Evolutionary conservation across 495 filamentous ascomycete genomes (phyloP).

Genomic region (Amorphotheca resinae): DNA sequence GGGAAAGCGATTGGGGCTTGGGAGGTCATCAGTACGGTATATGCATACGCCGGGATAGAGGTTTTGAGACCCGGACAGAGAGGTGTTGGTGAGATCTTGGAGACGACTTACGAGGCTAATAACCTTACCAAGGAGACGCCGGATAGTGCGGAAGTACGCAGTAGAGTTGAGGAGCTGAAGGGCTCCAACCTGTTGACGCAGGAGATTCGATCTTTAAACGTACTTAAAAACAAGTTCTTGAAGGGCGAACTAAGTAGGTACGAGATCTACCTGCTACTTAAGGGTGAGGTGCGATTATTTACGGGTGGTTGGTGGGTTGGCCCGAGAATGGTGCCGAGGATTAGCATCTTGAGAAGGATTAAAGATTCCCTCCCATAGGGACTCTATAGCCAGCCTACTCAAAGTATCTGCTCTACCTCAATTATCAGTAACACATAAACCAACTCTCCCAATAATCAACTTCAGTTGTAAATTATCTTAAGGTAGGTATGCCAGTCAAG

Average conservation of each 20-base stretch:
- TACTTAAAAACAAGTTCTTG: slow-evolving; percentile 7
- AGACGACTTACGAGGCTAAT: slow-evolving; percentile 21
- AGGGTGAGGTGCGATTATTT: slow-evolving; percentile 22
- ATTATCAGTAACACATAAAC: too few species aligned
- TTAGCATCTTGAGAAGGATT: slow-evolving; percentile 41
- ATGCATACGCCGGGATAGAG: slow-evolving; percentile 59
- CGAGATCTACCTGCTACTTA: slow-evolving; percentile 16
- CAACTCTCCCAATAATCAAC: too few species aligned
- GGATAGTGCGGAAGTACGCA: slow-evolving; percentile 13
- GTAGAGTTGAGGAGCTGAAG: slow-evolving; percentile 18
- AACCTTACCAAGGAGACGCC: slow-evolving; percentile 16
- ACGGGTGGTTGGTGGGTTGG: slow-evolving; percentile 54
- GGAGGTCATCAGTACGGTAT: slow-evolving; percentile 54
- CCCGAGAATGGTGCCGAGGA: slow-evolving; percentile 43
- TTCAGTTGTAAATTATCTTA: too few species aligned
- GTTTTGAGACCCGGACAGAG: slow-evolving; percentile 41
- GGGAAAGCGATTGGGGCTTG: slow-evolving; percentile 49
- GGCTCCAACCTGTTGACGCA: slow-evolving; percentile 25
- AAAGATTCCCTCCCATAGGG: slow-evolving; percentile 1
- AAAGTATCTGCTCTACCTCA: too few species aligned
- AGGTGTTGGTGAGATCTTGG: slow-evolving; percentile 15
- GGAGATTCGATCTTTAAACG: slow-evolving; percentile 22
- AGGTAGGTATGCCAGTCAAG: too few species aligned
- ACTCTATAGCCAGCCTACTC: too few species aligned
- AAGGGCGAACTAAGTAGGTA: slow-evolving; percentile 9